A percentile compares a stretch with the other conserved stretches of the same genome.
These are phyloP conservation scores for Juglanconis oblonga DNA, from an alignment of 2,329 filamentous ascomycete species.

Conservation along the genomic window DNA sequence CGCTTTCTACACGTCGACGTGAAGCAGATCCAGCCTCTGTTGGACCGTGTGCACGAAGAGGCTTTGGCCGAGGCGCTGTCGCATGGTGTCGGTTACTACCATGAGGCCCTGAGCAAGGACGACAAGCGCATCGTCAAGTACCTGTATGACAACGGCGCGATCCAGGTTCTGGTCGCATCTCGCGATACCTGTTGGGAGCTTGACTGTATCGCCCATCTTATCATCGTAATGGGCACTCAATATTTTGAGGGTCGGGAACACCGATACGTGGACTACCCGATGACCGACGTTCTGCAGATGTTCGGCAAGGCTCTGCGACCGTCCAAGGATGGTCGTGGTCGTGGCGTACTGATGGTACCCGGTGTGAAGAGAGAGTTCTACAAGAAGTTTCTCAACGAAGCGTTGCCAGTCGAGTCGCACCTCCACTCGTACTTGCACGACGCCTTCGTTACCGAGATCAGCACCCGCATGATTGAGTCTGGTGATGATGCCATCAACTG, in stretches of 20 bases:
- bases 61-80: slow-evolving; percentile 84
- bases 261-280: slow-evolving; percentile 92
- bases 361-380: slow-evolving; percentile 96
- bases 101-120: slow-evolving; percentile 83
- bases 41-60: slow-evolving; percentile 81
- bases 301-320: slow-evolving; percentile 88
- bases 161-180: slow-evolving; percentile 74
- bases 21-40: slow-evolving; percentile 76
- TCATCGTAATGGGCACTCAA: slow-evolving; percentile 96
- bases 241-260: slow-evolving; percentile 97
- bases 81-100: slow-evolving; percentile 95
- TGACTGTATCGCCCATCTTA: slow-evolving; percentile 81
- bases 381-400: slow-evolving; percentile 97
- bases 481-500: slow-evolving; percentile 97
- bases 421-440: slow-evolving; percentile 90
- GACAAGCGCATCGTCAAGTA: slow-evolving; percentile 95
- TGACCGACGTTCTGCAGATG: slow-evolving; percentile 95
- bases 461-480: slow-evolving; percentile 90
- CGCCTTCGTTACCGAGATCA: slow-evolving; percentile 95
- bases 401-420: slow-evolving; percentile 91
- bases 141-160: slow-evolving; percentile 83
- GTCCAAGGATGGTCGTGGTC: slow-evolving; percentile 73
- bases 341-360: slow-evolving; percentile 94
- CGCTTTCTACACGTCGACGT: slow-evolving; percentile 84
- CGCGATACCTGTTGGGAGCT: slow-evolving; percentile 97